phyloP scores from a whole-genome alignment of 1,139 yeast genomes.

The Arxiozyma slooffiae region DNA sequence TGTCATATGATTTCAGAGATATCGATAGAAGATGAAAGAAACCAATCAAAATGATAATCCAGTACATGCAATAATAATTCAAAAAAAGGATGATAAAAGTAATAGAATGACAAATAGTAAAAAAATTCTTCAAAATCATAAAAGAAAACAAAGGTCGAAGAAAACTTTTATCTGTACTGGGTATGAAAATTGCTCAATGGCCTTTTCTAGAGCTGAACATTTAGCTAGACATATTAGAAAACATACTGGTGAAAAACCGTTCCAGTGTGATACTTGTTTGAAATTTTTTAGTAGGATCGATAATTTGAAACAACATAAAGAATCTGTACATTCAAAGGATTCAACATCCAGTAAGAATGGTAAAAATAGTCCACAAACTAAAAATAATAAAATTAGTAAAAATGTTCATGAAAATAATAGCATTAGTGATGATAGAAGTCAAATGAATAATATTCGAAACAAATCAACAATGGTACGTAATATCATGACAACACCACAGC shows the following conservation, averaged over 20 bases:
- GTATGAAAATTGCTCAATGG: conserved; percentile 82
- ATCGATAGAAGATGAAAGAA: too few species aligned
- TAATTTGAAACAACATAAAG: conserved; percentile 84
- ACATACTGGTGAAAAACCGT: conserved; percentile 94
- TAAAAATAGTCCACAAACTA: not conserved
- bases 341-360: not conserved
- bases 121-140: not conserved
- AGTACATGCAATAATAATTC: too few species aligned
- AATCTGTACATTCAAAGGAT: conserved; percentile 58
- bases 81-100: not conserved
- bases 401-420: too few species aligned
- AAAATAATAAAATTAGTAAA: too few species aligned
- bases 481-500: not conserved
- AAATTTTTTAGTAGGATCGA: conserved; percentile 78
- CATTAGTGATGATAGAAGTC: too few species aligned
- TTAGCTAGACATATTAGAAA: conserved; percentile 85
- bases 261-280: conserved; percentile 72
- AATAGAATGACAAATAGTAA: not conserved
- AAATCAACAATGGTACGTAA: not conserved
- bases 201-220: conserved; percentile 83
- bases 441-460: not conserved
- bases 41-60: too few species aligned
- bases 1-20: too few species aligned
- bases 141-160: conserved; percentile 30
- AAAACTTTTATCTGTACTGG: conserved; percentile 79